These are phyloP conservation scores for Phyllostachys edulis DNA, from an alignment of 176 grass and related monocot species.

Conservation along the genomic window DNA sequence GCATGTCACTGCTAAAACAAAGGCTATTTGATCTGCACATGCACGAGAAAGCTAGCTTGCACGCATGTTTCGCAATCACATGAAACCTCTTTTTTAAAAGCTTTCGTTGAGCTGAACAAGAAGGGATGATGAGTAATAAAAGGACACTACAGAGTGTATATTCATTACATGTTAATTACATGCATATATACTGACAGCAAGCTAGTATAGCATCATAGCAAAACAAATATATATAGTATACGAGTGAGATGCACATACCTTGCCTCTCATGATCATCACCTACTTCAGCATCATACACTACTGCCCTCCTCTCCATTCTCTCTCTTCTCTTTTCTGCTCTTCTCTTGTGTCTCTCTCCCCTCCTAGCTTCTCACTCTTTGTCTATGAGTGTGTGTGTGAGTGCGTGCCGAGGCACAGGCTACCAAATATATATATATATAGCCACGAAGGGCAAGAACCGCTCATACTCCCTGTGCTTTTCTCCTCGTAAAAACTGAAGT, in stretches of 20 bases:
- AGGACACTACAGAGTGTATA: neutral
- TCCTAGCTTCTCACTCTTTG: neutral
- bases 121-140: neutral
- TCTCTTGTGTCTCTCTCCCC: neutral
- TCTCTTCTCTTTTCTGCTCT: neutral
- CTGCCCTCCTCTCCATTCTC: constrained; percentile 57
- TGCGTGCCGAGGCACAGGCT: constrained; percentile 34
- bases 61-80: neutral
- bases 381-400: neutral
- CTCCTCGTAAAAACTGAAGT: neutral
- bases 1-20: neutral
- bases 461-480: neutral
- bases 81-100: neutral
- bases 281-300: constrained; percentile 51
- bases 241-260: constrained; percentile 64
- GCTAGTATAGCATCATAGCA: neutral
- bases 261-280: constrained; percentile 72
- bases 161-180: neutral
- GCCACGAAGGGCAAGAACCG: neutral
- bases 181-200: neutral
- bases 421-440: constrained; percentile 38
- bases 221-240: too few species aligned
- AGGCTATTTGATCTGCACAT: neutral
- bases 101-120: neutral
- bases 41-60: too few species aligned